Percentiles rank a stretch among this genome's conserved stretches.
These are phyloP conservation scores for Rhizopogon vinicolor DNA, from an alignment of 768 basidiomycete genomes.

Conservation along the genomic window DNA sequence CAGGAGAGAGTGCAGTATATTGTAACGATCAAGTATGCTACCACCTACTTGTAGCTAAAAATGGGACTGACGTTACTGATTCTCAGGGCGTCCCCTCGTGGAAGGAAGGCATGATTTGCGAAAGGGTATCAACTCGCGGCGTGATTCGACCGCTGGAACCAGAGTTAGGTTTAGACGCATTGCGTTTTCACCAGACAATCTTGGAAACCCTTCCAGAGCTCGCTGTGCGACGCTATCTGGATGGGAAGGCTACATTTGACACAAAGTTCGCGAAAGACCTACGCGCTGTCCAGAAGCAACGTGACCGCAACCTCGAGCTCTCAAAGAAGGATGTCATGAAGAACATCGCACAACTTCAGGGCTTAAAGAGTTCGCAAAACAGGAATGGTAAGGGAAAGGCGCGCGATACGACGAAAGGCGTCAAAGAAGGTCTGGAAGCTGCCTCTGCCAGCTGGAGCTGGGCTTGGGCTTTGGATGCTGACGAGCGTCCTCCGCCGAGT, in stretches of 20 bases:
- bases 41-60: background rate
- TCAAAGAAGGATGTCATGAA: constrained; percentile 59
- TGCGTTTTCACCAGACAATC: constrained; percentile 58
- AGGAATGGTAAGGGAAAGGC: constrained; percentile 17
- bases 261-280: constrained; percentile 58
- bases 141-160: constrained; percentile 80
- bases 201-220: constrained; percentile 77
- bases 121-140: constrained; percentile 81
- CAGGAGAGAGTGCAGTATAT: constrained; percentile 65
- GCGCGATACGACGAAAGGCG: constrained; percentile 13
- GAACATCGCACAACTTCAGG: constrained; percentile 45
- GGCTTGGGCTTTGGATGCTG: constrained; percentile 79
- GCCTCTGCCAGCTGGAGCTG: constrained; percentile 64
- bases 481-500: constrained; percentile 85
- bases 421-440: constrained; percentile 31
- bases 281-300: constrained; percentile 58
- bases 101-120: constrained; percentile 77
- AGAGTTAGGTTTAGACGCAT: constrained; percentile 57
- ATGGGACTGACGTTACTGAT: constrained; percentile 1
- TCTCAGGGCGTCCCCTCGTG: constrained; percentile 31
- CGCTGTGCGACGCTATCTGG: constrained; percentile 71
- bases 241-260: constrained; percentile 54
- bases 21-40: constrained; percentile 38
- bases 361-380: constrained; percentile 5
- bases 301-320: constrained; percentile 58